Conservation (phyloP, 2,329 filamentous ascomycete species). For the Exophiala alcalophila region DNA sequence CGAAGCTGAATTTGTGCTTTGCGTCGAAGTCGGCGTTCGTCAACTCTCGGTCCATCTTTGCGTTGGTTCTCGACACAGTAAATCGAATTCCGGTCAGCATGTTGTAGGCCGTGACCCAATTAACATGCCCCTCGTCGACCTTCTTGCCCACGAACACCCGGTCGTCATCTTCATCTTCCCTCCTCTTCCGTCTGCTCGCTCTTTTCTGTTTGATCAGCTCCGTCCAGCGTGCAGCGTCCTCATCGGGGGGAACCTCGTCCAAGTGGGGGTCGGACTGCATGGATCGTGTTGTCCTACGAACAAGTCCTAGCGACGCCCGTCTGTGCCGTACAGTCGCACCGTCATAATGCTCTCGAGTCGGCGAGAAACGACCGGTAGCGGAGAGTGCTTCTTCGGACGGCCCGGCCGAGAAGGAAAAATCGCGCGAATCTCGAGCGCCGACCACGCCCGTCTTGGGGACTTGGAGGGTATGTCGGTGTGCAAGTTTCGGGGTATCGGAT, state of each 20-base stretch:
- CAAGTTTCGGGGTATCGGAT: constrained; percentile 59
- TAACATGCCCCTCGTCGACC: constrained; percentile 94
- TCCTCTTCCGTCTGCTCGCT: constrained; percentile 77
- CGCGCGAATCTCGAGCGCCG: constrained; percentile 62
- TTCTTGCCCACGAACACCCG: constrained; percentile 90
- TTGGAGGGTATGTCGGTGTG: constrained; percentile 84
- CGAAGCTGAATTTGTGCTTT: constrained; percentile 97
- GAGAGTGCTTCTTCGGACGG: constrained; percentile 59
- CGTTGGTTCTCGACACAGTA: constrained; percentile 91
- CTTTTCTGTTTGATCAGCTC: constrained; percentile 90
- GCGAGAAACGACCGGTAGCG: constrained; percentile 79
- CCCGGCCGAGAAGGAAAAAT: constrained; percentile 50
- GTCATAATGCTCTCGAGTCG: constrained; percentile 45
- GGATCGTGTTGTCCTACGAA: constrained; percentile 75
- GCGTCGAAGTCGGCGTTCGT: constrained; percentile 89
- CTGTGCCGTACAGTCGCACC: constrained; percentile 52
- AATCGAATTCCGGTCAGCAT: constrained; percentile 99
- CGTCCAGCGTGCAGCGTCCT: constrained; percentile 87
- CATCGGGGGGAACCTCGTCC: constrained; percentile 81
- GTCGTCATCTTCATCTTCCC: constrained; percentile 88
- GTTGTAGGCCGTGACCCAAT: constrained; percentile 98
- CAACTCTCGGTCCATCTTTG: constrained; percentile 87
- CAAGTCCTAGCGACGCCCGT: constrained; percentile 79
- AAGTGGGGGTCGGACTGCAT: constrained; percentile 79
- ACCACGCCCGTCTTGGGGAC: constrained; percentile 63